These are phyloP conservation scores for Rheum nobile DNA, from an alignment of 148 eudicot genomes.

Conservation along the genomic window DNA sequence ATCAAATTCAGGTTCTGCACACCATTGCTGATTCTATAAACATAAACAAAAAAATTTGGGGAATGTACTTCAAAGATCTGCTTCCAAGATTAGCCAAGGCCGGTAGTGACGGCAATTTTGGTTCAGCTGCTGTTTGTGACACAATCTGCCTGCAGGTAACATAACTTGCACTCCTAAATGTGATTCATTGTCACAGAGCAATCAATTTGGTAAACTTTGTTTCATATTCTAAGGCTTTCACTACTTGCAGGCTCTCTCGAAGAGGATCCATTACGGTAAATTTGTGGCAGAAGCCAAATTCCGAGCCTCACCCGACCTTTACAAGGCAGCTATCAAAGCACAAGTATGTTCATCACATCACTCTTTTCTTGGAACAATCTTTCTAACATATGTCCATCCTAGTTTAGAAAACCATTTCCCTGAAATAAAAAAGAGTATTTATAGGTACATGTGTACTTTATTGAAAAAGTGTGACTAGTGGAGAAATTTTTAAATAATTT, in stretches of 20 bases:
- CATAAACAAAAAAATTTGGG: slow-evolving; percentile 67
- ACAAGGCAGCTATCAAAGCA: slow-evolving; percentile 59
- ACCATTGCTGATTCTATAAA: slow-evolving; percentile 55
- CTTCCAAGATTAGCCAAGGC: slow-evolving; percentile 73
- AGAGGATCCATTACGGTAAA: slow-evolving; percentile 94
- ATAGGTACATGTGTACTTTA: too few species aligned
- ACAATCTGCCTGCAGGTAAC: slow-evolving; percentile 79
- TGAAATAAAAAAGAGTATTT: too few species aligned
- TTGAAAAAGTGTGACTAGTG: too few species aligned
- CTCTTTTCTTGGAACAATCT: not conserved
- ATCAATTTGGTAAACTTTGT: not conserved
- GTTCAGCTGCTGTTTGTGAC: slow-evolving; percentile 74
- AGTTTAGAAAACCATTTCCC: not conserved
- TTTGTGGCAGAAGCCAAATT: slow-evolving; percentile 96
- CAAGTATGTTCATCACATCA: slow-evolving; percentile 29
- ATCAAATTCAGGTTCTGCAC: slow-evolving; percentile 57
- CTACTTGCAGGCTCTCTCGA: slow-evolving; percentile 62
- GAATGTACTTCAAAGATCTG: slow-evolving; percentile 68
- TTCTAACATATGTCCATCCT: not conserved
- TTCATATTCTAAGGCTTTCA: not conserved
- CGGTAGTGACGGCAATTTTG: slow-evolving; percentile 88
- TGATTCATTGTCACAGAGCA: not conserved
- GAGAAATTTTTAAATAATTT: too few species aligned
- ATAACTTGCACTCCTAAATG: not conserved
- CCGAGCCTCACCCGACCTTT: slow-evolving; percentile 65